These are phyloP conservation scores for Pterulicium gracile DNA, from an alignment of 1,284 basidiomycete species.

Conservation along the genomic window DNA sequence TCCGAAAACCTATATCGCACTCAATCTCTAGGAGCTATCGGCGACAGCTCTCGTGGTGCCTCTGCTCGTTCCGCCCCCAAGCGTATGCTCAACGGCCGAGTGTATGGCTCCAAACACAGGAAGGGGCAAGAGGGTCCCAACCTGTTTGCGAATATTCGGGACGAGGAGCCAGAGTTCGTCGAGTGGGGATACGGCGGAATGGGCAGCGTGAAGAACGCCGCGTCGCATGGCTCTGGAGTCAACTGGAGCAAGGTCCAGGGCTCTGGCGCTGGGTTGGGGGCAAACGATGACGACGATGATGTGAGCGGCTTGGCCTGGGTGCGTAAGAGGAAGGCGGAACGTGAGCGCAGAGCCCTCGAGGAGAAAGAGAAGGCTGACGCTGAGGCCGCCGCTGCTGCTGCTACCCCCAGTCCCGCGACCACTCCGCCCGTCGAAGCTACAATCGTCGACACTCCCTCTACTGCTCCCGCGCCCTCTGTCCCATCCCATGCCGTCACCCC, in stretches of 20 bases:
- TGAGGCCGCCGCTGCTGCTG: slow-evolving; percentile 9
- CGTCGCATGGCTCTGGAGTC: slow-evolving; percentile 15
- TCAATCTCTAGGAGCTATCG: slow-evolving; percentile 1
- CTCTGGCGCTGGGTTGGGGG: slow-evolving; percentile 15
- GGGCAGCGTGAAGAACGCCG: slow-evolving; percentile 49
- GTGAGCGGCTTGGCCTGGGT: slow-evolving; percentile 71
- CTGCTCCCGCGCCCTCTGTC: neutral
- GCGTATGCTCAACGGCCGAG: slow-evolving; percentile 66
- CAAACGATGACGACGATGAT: slow-evolving; percentile 45
- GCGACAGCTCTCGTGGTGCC: slow-evolving; percentile 9
- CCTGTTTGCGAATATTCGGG: slow-evolving; percentile 40
- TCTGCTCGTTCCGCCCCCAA: slow-evolving; percentile 23
- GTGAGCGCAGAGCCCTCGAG: slow-evolving; percentile 33
- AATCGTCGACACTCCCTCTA: neutral
- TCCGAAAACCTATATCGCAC: slow-evolving; percentile 5
- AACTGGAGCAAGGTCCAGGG: slow-evolving; percentile 33
- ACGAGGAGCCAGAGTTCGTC: slow-evolving; percentile 65
- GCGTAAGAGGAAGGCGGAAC: slow-evolving; percentile 41
- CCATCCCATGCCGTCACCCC: neutral
- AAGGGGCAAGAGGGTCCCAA: slow-evolving; percentile 22
- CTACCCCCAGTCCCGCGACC: slow-evolving; percentile 4
- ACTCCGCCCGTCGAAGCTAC: neutral
- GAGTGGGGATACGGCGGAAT: slow-evolving; percentile 83
- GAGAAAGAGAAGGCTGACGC: slow-evolving; percentile 25
- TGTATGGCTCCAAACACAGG: slow-evolving; percentile 50